Evolutionary conservation across 768 basidiomycete species (phyloP).

Genomic region (Termitomyces heimii): DNA sequence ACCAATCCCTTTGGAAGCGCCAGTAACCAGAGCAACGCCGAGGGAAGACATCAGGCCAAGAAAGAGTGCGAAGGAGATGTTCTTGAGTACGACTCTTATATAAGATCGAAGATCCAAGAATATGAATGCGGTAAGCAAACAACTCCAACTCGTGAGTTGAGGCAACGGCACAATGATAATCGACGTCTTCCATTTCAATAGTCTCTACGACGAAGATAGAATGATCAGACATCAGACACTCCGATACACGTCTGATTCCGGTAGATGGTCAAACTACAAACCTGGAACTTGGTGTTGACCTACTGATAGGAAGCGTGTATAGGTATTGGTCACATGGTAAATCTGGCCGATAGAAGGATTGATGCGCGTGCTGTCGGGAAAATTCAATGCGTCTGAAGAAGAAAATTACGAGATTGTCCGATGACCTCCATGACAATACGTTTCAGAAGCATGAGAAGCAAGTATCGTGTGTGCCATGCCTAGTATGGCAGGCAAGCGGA

Average conservation of each 20-base stretch:
- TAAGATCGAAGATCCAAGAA: not conserved
- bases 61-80: not conserved
- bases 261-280: not conserved
- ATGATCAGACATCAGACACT: no score
- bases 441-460: no score
- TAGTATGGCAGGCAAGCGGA: not conserved
- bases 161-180: not conserved
- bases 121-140: not conserved
- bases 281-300: not conserved
- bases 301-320: not conserved
- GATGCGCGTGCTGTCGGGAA: not conserved
- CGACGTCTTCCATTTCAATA: not conserved
- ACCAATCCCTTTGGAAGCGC: conserved; percentile 33
- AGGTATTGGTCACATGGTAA: not conserved
- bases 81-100: not conserved
- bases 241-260: no score
- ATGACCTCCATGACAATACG: no score
- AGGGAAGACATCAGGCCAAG: conserved; percentile 20
- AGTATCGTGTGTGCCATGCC: no score
- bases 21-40: conserved; percentile 16
- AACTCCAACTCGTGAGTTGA: not conserved
- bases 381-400: not conserved
- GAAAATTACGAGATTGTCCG: not conserved
- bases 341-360: not conserved
- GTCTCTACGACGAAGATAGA: not conserved